Evolutionary conservation across 2,329 filamentous ascomycete genomes (phyloP), one percentile per base, ranked within the genome.

Genomic region (Aspergillus floridensis): DNA sequence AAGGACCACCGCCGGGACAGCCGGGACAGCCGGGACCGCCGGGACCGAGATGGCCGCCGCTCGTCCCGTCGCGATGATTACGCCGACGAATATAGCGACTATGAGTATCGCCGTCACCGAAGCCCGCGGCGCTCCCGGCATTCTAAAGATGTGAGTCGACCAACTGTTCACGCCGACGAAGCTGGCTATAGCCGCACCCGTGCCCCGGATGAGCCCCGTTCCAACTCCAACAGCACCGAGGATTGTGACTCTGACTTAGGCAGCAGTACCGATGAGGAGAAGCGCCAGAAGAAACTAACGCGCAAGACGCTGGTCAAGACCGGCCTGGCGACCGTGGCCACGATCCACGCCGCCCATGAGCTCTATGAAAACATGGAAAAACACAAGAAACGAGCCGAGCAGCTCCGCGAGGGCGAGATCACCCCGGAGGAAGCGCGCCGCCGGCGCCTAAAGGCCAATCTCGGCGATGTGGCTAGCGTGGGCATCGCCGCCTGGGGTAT

Each of bases 401-500:
- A 84, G 56, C 80, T 89, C n/a, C 76, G 79, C 31, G 83, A 88
- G 63, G 87, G 86, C 50, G 82, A 87, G 66, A 88, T 89, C 75
- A 79, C 81, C 4, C 77, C 80, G 2, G 83, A 88, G 66, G 83
- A 88, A 71, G 86, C 86, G 41, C 78, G 82, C 62, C 87, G 84
- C 72, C 81, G 82, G 68, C 86, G 86, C 64, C 81, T 82, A 44
- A 88, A 88, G 72, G 85, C 85, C 57, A 84, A 84, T 74, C 73
- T 88, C 47, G 82, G 86, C 70, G 86, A 89, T 73, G 84, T 81
- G 31, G 84, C 87, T n/a, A 86, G 84, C 63, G 79, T 89, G 32
- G 86, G 86, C 62, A 84, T 90, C 65, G 86, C 87, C 31, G 86
- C 85, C 24, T 77, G 89, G 57, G 86, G 87, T 72, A 86, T 89